Evolutionary conservation across 2,329 filamentous ascomycete species (phyloP), one percentile per base, ranked within the genome.

Genomic region (Neospermospora avenae): DNA sequence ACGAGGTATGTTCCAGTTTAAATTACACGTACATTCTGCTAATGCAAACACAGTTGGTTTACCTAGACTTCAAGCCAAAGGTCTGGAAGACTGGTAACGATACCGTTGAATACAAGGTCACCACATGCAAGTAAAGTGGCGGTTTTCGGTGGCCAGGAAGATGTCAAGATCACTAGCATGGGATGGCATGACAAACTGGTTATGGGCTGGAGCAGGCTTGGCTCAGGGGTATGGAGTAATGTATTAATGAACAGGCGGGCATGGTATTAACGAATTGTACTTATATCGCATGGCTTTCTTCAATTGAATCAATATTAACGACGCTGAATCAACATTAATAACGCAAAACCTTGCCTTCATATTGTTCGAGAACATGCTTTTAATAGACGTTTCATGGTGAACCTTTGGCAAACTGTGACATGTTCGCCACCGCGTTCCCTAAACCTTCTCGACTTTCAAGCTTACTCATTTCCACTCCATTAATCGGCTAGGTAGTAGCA

Each of bases 1-100:
- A 70, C 10, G 77, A 78, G 67, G 70, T 73, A 58, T 41, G 70
- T 66, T 20, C n/a, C 4, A 8, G n/a, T 39, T n/a, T 42, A 25
- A 39, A n/a, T 14, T 14, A 28, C 13, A 58, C 20, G 57, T 56
- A 8, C 42, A 5, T 54, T 39, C 18, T 64, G 51, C 45, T 56
- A 37, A 56, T n/a, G 34, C 25, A 16, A 16, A 3, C 49, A 42
- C 42, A 72, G 63, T 69, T 78, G 20, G 76, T 78, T 3, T 78
- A 78, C 34, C 60, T 79, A 41, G 77, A 79, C 61, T 79, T 79
- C 63, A 78, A 77, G 63, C 77, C 77, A 16, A 80, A 78, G 72
- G 63, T 80, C 2, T 74, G 73, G 57, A 73, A 72, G 44, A 75
- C 74, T 3, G 77, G 77, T 2, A 79, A 79, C 46, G 70, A 76